phyloP scores from a whole-genome alignment of 345 rosid species.

The Isatis tinctoria region DNA sequence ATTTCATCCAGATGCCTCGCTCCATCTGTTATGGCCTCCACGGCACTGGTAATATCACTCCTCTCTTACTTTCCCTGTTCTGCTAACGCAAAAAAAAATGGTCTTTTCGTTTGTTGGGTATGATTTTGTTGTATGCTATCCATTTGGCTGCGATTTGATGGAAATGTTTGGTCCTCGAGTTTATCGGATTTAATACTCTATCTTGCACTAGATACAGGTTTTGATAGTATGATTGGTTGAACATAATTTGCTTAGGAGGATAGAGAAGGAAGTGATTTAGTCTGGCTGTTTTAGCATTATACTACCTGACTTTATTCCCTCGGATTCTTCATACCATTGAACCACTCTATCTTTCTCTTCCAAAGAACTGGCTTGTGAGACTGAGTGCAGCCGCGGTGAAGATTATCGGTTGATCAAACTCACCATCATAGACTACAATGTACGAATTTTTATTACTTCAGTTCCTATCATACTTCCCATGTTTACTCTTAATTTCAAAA shows the following conservation, averaged over 20 bases:
- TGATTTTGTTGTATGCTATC: neutral
- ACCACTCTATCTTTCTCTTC: neutral
- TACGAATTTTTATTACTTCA: constrained; percentile 19
- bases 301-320: neutral
- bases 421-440: constrained; percentile 68
- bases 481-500: neutral
- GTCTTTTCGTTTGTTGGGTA: neutral
- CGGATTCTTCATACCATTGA: neutral
- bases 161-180: neutral
- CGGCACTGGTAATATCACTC: constrained; percentile 56
- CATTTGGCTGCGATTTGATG: neutral
- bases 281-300: neutral
- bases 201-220: neutral
- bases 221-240: neutral
- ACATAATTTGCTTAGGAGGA: neutral
- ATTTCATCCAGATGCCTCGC: constrained; percentile 77
- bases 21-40: constrained; percentile 89
- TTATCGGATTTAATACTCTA: neutral
- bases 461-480: neutral
- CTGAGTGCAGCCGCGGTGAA: constrained; percentile 94
- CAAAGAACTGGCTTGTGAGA: constrained; percentile 79
- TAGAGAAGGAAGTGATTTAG: neutral
- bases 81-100: neutral
- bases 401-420: constrained; percentile 89
- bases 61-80: neutral